These are phyloP conservation scores for Phanerodontia chrysosporium DNA, from an alignment of 768 basidiomycete species.

Conservation along the genomic window DNA sequence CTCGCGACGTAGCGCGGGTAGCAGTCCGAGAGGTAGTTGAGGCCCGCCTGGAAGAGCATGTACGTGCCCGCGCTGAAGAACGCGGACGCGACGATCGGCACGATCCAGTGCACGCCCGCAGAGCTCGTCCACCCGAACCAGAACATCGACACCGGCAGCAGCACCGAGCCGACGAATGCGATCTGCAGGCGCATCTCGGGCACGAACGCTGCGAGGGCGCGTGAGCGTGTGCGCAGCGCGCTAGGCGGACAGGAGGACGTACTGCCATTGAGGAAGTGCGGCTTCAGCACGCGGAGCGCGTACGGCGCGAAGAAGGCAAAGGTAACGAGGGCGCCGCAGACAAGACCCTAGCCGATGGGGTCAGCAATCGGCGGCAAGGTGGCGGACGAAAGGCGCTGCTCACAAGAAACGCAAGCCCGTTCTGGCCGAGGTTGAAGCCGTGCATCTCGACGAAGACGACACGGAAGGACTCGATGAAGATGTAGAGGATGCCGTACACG, in stretches of 20 bases:
- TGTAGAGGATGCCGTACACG: conserved; percentile 29
- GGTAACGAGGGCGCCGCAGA: conserved; percentile 3
- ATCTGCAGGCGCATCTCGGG: conserved; percentile 31
- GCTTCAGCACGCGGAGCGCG: conserved; percentile 7
- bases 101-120: conserved; percentile 30
- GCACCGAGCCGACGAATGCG: conserved; percentile 28
- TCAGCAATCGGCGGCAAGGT: background rate
- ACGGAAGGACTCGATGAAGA: conserved; percentile 33
- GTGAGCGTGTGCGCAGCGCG: background rate
- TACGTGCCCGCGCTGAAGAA: conserved; percentile 30
- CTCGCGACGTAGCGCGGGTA: conserved; percentile 29
- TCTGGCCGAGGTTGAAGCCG: conserved; percentile 28
- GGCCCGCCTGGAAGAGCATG: conserved; percentile 27
- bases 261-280: conserved; percentile 2
- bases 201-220: conserved; percentile 4
- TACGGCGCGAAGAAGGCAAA: conserved; percentile 10
- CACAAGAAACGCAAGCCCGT: conserved; percentile 28
- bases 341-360: conserved; percentile 1
- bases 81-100: conserved; percentile 29
- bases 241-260: background rate
- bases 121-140: conserved; percentile 32
- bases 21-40: conserved; percentile 28
- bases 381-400: no score
- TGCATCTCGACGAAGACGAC: conserved; percentile 31
- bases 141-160: conserved; percentile 31